Conservation (phyloP, 202 grass and related monocot genomes). For the Musa balbisiana region DNA sequence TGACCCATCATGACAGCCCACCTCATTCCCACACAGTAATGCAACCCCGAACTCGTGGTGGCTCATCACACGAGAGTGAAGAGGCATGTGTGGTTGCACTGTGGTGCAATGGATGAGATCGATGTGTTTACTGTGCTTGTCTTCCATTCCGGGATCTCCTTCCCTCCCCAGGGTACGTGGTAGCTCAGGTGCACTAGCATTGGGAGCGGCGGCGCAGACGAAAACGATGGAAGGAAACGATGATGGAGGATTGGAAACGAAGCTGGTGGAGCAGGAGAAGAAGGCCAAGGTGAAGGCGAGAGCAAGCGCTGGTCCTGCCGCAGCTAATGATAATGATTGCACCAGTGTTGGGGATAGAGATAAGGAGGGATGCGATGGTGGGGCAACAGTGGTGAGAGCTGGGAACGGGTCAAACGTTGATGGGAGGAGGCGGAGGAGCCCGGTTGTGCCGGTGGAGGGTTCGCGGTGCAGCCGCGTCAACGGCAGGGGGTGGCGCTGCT, state of each 20-base stretch:
- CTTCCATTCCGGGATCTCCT: not conserved
- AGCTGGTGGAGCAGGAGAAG: not conserved
- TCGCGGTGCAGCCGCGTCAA: constrained; percentile 1
- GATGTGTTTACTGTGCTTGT: not conserved
- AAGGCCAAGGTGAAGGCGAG: not conserved
- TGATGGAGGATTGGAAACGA: not conserved
- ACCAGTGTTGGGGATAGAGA: not conserved
- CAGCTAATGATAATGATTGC: not conserved
- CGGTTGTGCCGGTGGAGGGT: not conserved
- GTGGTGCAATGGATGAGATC: not conserved
- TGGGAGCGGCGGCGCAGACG: not conserved
- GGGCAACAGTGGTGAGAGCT: not conserved
- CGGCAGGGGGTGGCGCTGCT: constrained; percentile 55
- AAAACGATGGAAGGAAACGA: not conserved
- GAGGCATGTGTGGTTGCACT: not conserved
- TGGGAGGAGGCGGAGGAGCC: constrained; percentile 19
- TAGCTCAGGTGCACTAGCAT: not conserved
- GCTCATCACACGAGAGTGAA: not conserved
- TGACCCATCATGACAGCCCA: constrained; percentile 13
- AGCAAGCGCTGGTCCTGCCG: not conserved
- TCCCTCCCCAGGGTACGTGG: not conserved
- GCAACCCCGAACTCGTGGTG: not conserved
- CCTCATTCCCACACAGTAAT: constrained; percentile 1
- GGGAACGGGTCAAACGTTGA: not conserved
- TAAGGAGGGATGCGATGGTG: not conserved